These are phyloP conservation scores for Myriosclerotinia scirpicola DNA, from an alignment of 2,329 filamentous ascomycete genomes.

Conservation along the genomic window DNA sequence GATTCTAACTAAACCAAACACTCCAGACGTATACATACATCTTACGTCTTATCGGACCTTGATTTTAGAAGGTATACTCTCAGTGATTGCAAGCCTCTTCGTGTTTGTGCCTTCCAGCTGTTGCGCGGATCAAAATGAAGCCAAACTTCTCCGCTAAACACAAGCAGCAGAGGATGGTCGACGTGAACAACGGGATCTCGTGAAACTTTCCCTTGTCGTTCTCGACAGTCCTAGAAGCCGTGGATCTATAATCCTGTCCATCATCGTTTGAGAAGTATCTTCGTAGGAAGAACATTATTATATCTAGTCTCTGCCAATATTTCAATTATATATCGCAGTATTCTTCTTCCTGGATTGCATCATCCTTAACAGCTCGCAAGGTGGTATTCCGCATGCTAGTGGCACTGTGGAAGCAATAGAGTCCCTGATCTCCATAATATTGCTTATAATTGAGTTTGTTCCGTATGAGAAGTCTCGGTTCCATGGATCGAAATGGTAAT, in stretches of 20 bases:
- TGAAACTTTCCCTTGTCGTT: background rate
- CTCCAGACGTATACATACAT: too few species aligned
- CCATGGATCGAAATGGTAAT: background rate
- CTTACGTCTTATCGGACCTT: too few species aligned
- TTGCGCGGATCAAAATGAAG: background rate
- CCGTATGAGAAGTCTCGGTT: slow-evolving; percentile 1
- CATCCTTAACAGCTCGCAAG: background rate
- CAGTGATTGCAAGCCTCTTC: background rate
- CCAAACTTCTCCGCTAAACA: background rate
- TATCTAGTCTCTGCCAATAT: background rate
- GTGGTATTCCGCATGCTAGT: background rate
- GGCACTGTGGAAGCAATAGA: background rate
- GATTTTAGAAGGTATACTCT: too few species aligned
- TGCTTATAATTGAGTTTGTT: background rate
- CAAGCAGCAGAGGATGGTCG: background rate
- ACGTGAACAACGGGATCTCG: background rate
- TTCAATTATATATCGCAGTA: background rate
- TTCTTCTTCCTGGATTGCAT: background rate
- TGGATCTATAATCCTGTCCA: background rate
- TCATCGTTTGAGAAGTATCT: too few species aligned
- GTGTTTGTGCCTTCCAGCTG: too few species aligned
- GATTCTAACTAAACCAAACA: background rate
- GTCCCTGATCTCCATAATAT: background rate
- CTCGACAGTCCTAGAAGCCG: background rate
- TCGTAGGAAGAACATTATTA: background rate